Evolutionary conservation across 208 protist genomes (phyloP).

Genomic region (Trypanosoma mega): DNA sequence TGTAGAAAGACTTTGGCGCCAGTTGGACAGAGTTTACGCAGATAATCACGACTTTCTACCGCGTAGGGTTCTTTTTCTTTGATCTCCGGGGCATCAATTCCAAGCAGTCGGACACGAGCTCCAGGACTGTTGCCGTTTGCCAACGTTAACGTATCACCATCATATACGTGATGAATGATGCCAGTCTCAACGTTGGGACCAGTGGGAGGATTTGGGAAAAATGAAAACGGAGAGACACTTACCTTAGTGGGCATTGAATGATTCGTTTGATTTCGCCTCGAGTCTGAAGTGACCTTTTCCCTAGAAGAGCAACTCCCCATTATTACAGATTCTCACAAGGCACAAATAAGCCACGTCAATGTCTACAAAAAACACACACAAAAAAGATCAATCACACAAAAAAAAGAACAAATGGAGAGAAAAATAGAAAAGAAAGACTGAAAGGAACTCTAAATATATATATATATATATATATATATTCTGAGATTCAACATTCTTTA

Average conservation of each 20-base stretch:
- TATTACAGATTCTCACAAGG: no score
- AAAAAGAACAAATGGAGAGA: neutral
- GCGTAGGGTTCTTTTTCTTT: slow-evolving; percentile 48
- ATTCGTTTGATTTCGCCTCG: no score
- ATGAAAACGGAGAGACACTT: neutral
- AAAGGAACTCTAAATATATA: no score
- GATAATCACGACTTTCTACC: slow-evolving; percentile 39
- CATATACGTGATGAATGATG: slow-evolving; percentile 33
- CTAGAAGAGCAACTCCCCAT: no score
- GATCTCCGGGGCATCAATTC: slow-evolving; percentile 56
- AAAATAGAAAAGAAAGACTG: no score
- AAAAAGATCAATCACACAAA: neutral
- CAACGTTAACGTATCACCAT: slow-evolving; percentile 66
- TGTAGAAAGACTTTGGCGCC: slow-evolving; percentile 33
- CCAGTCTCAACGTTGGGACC: neutral
- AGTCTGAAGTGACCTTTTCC: no score
- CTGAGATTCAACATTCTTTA: no score
- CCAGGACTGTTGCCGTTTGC: slow-evolving; percentile 31
- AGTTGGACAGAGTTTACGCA: slow-evolving; percentile 37
- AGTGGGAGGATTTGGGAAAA: neutral
- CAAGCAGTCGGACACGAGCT: slow-evolving; percentile 52
- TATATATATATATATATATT: no score
- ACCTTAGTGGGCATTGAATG: no score
- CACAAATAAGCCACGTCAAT: no score
- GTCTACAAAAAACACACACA: no score